Percentiles rank a stretch among this genome's conserved stretches.
Evolutionary conservation across 495 filamentous ascomycete genomes (phyloP).

Genomic region (Xylaria cubensis): DNA sequence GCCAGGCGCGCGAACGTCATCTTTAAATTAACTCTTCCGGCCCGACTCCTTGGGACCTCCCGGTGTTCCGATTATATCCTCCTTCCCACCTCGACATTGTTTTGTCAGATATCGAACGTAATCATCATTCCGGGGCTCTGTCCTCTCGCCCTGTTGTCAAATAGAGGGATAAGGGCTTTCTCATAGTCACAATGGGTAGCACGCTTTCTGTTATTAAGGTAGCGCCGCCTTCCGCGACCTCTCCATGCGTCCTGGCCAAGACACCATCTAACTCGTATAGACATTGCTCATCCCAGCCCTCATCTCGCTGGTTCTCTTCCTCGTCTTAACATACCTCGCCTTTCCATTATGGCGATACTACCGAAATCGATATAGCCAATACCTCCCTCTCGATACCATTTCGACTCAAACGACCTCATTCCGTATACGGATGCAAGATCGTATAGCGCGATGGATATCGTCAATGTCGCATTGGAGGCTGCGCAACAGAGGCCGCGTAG

Average conservation of each 20-base stretch:
- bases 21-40: neutral
- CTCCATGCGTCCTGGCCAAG: neutral
- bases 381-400: slow-evolving; percentile 70
- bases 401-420: slow-evolving; percentile 66
- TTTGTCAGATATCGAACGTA: neutral
- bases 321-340: slow-evolving; percentile 71
- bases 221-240: slow-evolving; percentile 9
- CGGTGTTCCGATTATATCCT: neutral
- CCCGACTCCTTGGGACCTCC: neutral
- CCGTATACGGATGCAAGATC: slow-evolving; percentile 65
- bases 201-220: slow-evolving; percentile 57
- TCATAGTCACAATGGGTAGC: slow-evolving; percentile 41
- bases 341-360: slow-evolving; percentile 79
- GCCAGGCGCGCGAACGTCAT: neutral
- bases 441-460: slow-evolving; percentile 60
- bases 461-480: slow-evolving; percentile 61
- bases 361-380: slow-evolving; percentile 74
- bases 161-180: neutral
- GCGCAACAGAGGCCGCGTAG: slow-evolving; percentile 43
- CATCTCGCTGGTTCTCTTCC: slow-evolving; percentile 77
- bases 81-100: neutral
- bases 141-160: slow-evolving; percentile 7
- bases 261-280: slow-evolving; percentile 49
- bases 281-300: slow-evolving; percentile 78
- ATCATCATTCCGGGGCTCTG: slow-evolving; percentile 2